Evolutionary conservation across 768 basidiomycete genomes (phyloP), one percentile per base, ranked within the genome.

Genomic region (Psilocybe cyanescens): DNA sequence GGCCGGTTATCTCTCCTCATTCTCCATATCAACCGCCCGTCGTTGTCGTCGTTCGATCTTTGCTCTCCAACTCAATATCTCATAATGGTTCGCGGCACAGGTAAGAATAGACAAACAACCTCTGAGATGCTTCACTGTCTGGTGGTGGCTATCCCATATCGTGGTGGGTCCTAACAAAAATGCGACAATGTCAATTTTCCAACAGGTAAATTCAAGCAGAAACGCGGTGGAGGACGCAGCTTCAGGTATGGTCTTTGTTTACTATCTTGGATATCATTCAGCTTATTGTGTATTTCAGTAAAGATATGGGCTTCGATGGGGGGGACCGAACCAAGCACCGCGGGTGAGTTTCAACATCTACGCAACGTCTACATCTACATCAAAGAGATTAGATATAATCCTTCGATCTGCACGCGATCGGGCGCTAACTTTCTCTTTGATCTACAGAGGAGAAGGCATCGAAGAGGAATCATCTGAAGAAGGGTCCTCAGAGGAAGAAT

Each of bases 201-300:
- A 24, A 5, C 66, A 87, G 92, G 93, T 63, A 92, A 90, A 75
- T 93, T 85, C 79, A 95, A 95, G 83, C 81, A 86, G 66, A 91
- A 89, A 71, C 91, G 94, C 55, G 94, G 94, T 66, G 94, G 94
- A 39, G 94, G 94, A 55, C 85, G 94, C 62, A 88, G 79, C 72
- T 96, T 95, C 75, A 92, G 92, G 86, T 90, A 69, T 58, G 59
- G 41, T 52, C 28, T 44, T 56, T 30, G 50, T 35, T 29, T 51
- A 24, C 67, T 50, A 68, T 28, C 5, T 50, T 28, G 28, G 11
- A 29, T 29, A 19, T 51, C 9, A 47, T 48, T n/a, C 37, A 24
- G n/a, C 35, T 67, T 39, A 52, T 41, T 66, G 9, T 59, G n/a
- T 8, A 48, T 14, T 45, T 29, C 65, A 91, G 88, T 71, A 84